These are phyloP conservation scores for Cunninghamia lanceolata DNA, from an alignment of 75 land plant genomes.

Conservation along the genomic window DNA sequence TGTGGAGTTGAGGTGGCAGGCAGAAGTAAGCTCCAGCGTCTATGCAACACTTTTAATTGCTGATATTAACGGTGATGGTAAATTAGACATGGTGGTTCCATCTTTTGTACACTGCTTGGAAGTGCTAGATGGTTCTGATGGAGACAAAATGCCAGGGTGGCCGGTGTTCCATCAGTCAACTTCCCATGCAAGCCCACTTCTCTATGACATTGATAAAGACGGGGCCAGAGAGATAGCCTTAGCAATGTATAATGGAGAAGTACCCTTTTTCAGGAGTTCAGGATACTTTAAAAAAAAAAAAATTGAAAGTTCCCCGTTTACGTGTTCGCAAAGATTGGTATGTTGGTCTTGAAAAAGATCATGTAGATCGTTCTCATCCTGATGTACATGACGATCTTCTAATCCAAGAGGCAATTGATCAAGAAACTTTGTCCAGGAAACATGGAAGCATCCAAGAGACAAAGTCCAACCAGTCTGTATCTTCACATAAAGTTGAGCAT, in stretches of 20 bases:
- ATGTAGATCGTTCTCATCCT: conserved; percentile 83
- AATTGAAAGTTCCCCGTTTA: conserved; percentile 71
- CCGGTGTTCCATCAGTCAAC: conserved; percentile 92
- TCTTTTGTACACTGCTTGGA: conserved; percentile 96
- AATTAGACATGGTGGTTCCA: conserved; percentile 91
- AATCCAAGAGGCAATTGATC: too few relatives aligned
- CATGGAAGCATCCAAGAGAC: not conserved
- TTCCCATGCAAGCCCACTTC: conserved; percentile 82
- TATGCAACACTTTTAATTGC: conserved; percentile 10
- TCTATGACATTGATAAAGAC: conserved; percentile 97
- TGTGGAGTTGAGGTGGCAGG: conserved; percentile 93
- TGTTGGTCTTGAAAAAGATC: conserved; percentile 77
- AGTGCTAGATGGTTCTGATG: conserved; percentile 92
- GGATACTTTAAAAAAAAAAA: conserved; percentile 81
- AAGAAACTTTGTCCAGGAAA: too few relatives aligned
- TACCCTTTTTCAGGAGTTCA: conserved; percentile 85
- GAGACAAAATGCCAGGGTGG: conserved; percentile 97
- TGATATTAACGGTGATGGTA: conserved; percentile 76
- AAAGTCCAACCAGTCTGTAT: conserved; percentile 12
- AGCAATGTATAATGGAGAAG: conserved; percentile 91
- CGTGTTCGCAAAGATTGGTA: conserved; percentile 84
- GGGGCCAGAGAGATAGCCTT: conserved; percentile 85
- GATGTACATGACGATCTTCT: conserved; percentile 79
- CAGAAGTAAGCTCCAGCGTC: conserved; percentile 95
- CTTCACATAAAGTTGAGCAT: conserved; percentile 1